These are phyloP conservation scores for Pythium volutum DNA, from an alignment of 352 stramenopile species.

Conservation along the genomic window DNA sequence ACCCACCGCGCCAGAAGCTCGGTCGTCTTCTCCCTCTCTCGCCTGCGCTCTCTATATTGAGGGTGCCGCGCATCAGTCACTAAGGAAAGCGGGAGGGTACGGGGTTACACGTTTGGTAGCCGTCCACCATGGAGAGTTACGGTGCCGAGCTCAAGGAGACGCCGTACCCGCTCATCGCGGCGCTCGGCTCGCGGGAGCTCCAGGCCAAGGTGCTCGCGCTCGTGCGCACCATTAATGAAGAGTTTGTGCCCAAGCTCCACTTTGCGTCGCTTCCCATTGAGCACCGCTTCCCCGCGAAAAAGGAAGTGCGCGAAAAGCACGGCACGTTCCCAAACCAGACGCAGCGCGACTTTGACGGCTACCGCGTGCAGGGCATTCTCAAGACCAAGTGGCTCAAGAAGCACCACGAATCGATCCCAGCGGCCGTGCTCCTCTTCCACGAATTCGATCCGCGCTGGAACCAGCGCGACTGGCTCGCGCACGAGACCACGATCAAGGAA, in stretches of 20 bases:
- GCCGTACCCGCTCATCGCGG: conserved; percentile 81
- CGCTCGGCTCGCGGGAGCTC: conserved; percentile 69
- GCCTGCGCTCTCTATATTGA: not conserved
- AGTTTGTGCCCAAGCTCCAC: conserved; percentile 80
- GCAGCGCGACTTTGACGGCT: conserved; percentile 80
- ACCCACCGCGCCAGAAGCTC: not conserved
- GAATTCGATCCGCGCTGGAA: conserved; percentile 82
- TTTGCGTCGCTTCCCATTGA: conserved; percentile 64
- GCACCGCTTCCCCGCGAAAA: conserved; percentile 80
- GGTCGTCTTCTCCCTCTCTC: not conserved
- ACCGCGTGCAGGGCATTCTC: conserved; percentile 62
- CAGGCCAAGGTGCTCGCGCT: conserved; percentile 68
- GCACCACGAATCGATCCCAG: conserved; percentile 76
- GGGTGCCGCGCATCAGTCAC: not conserved
- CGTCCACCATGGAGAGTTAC: conserved; percentile 84
- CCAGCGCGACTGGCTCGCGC: conserved; percentile 60
- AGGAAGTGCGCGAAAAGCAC: conserved; percentile 83
- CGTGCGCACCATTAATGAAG: conserved; percentile 73
- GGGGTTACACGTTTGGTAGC: no score
- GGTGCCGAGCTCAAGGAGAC: conserved; percentile 82
- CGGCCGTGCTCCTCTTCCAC: conserved; percentile 79
- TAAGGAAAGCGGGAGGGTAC: not conserved
- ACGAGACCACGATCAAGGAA: conserved; percentile 66
- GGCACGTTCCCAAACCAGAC: conserved; percentile 82
- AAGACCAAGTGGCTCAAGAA: conserved; percentile 87